phyloP scores from a whole-genome alignment of 306 rosid genomes.

The Vachellia collinsii region DNA sequence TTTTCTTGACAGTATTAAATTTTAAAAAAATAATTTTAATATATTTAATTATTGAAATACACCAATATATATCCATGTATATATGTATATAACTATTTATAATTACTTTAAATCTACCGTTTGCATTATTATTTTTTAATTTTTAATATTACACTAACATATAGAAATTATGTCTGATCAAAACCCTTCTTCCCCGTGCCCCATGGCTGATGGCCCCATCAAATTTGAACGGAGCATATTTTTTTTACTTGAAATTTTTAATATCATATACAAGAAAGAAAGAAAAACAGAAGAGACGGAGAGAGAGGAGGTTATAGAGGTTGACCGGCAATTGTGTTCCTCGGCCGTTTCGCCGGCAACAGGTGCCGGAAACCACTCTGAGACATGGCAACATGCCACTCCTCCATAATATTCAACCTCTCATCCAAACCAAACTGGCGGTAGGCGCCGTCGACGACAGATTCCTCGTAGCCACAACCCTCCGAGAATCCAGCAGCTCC shows the following conservation, averaged over 20 bases:
- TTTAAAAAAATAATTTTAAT: too few species aligned
- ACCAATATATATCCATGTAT: too few species aligned
- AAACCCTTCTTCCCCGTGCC: background rate
- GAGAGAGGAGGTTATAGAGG: conserved; percentile 32
- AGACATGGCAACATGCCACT: conserved; percentile 54
- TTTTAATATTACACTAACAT: background rate
- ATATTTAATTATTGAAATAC: too few species aligned
- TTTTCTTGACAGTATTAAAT: too few species aligned
- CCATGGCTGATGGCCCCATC: background rate
- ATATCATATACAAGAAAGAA: background rate
- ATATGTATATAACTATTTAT: too few species aligned
- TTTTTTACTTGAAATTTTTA: background rate
- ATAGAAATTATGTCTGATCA: background rate
- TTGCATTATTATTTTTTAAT: too few species aligned
- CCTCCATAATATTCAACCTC: conserved; percentile 45
- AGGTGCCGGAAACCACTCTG: conserved; percentile 52
- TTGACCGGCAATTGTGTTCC: conserved; percentile 53
- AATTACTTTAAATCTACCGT: too few species aligned
- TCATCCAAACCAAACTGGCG: conserved; percentile 53
- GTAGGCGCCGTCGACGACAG: background rate
- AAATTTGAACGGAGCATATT: background rate
- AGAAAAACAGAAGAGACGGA: background rate
- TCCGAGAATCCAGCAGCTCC: conserved; percentile 47
- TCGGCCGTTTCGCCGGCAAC: conserved; percentile 62
- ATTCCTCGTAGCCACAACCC: background rate